Conservation (phyloP, 192 early-diverging fungal species). For the Jimgerdemannia lactiflua region DNA sequence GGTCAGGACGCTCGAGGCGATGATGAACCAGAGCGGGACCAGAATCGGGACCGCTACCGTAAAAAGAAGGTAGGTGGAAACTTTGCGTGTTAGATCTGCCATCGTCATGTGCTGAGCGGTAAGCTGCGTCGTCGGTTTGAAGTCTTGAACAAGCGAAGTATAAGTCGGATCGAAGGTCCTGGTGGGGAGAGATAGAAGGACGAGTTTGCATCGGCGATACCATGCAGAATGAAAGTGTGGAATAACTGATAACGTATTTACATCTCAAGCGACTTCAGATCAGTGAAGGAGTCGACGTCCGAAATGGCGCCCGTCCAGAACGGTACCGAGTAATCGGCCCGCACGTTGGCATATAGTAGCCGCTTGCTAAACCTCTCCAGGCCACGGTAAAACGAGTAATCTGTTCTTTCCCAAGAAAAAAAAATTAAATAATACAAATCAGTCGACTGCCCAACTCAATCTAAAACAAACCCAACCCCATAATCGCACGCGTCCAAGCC, state of each 20-base stretch:
- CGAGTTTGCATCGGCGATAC: not conserved
- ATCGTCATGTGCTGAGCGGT: not conserved
- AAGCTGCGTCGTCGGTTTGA: constrained; percentile 10
- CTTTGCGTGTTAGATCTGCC: not conserved
- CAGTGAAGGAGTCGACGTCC: constrained; percentile 39
- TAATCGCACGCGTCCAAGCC: too few species aligned
- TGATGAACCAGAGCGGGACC: constrained; percentile 32
- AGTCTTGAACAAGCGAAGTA: constrained; percentile 31
- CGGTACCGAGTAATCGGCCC: constrained; percentile 53
- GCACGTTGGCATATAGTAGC: constrained; percentile 44
- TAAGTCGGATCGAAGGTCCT: constrained; percentile 31
- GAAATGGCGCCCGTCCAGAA: constrained; percentile 58
- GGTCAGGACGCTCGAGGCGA: constrained; percentile 28
- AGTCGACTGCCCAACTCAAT: too few species aligned
- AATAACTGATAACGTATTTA: constrained; percentile 17
- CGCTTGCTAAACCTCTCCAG: constrained; percentile 40
- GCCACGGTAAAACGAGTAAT: constrained; percentile 20
- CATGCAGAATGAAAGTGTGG: too few species aligned
- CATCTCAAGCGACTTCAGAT: constrained; percentile 39
- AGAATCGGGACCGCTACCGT: constrained; percentile 25
- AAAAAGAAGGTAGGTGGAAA: constrained; percentile 20
- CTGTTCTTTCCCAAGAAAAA: not conserved
- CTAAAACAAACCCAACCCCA: too few species aligned
- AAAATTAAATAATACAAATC: not conserved
- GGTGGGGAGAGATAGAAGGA: not conserved